Evolutionary conservation across 2,329 filamentous ascomycete genomes (phyloP), one percentile per base, ranked within the genome.

Genomic region (Setomelanomma holmii): DNA sequence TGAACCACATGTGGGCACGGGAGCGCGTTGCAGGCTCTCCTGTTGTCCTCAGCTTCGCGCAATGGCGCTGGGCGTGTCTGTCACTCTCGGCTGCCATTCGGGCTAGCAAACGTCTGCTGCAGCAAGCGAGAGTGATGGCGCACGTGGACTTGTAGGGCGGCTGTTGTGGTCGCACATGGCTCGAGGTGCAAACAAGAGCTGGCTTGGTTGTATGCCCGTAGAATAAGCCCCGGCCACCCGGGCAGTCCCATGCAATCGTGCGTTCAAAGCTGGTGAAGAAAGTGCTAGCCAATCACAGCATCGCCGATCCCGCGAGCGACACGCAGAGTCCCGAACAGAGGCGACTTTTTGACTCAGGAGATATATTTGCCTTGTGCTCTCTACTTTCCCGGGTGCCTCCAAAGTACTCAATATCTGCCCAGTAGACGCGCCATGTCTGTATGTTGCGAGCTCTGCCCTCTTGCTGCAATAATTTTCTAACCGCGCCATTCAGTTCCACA

Each of bases 401-500:
- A 19, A 11, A 27, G 36, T 19, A 12, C 12, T 39, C 20, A 30
- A 30, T 14, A 10, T 14, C n/a, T 16, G 34, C 16, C 20, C 43
- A 20, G 51, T 10, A 30, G 27, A 30, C 10, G 2, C 27, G 47
- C 30, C 58, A 71, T 70, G 67, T 71, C 67, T 58, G 64, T 68
- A 43, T 55, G 55, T 38, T 24, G 42, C 20, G 34, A 10, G 51
- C 38, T 50, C 40, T 23, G 39, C 35, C 45, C 60, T 52, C 55
- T 53, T 22, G 49, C 44, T 42, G 46, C 40, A 43, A 22, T n/a
- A 27, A 53, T 21, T 38, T 38, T 53, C 61, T 68, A 56, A 69
- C 58, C 23, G 33, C 17, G 21, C 53, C 27, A 36, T 33, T 41
- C 53, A 82, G 79, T 81, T 80, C 77, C 80, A 76, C 75, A 75